Percentiles rank a stretch among this genome's conserved stretches.
phyloP scores from a whole-genome alignment of 1,284 basidiomycete genomes.

The Veloboletus limbatus region DNA sequence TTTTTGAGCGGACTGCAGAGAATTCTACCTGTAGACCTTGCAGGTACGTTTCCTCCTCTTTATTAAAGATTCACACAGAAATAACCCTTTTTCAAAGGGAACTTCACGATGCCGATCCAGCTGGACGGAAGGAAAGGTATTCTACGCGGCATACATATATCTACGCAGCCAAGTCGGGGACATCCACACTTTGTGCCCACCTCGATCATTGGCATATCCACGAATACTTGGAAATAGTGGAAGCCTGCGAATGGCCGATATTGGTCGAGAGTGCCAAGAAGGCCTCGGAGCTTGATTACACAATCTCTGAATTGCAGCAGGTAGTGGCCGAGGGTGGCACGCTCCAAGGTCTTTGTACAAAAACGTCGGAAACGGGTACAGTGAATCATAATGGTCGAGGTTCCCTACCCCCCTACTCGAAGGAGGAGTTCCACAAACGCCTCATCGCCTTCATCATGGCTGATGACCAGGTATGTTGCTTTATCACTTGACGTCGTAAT shows the following conservation, averaged over 20 bases:
- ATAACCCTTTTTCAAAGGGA: background rate
- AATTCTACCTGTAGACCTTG: background rate
- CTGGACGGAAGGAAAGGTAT: background rate
- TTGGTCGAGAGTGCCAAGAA: background rate
- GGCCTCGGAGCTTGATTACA: background rate
- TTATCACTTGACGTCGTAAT: background rate
- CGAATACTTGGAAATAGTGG: background rate
- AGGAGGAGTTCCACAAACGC: background rate
- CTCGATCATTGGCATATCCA: background rate
- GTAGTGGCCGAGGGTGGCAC: background rate
- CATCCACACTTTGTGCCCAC: background rate
- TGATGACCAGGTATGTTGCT: conserved; percentile 1
- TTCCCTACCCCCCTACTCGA: background rate
- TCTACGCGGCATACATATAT: background rate
- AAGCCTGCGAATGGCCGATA: background rate
- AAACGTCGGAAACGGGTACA: background rate
- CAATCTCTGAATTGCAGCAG: background rate
- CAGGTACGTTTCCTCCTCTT: background rate
- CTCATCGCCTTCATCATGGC: conserved; percentile 1
- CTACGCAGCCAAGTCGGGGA: background rate
- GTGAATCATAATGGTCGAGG: background rate
- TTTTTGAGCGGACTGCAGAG: background rate
- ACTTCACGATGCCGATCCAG: background rate
- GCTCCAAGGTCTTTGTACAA: background rate
- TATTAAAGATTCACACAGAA: background rate